Evolutionary conservation across 225 moss, liverwort and hornwort species (phyloP), one percentile per base, ranked within the genome.

Genomic region (Anthoceros angustus): DNA sequence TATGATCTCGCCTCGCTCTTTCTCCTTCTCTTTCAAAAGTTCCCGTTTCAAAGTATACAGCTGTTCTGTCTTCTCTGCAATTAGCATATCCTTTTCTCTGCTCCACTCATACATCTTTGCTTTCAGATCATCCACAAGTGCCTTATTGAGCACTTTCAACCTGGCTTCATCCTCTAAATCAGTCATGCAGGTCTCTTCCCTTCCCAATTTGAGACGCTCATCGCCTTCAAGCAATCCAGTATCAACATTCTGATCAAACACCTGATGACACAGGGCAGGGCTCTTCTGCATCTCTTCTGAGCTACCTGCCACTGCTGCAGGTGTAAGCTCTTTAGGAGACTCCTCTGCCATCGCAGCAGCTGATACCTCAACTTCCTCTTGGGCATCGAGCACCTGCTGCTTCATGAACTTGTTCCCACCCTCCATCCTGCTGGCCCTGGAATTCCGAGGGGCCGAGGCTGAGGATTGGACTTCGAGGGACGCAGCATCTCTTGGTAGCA

Each of bases 31-130:
- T 18, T 55, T 55, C 55, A 55, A 55, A 20, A 55, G 55, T 55
- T 55, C 7, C 55, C 55, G 18, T 55, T 55, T 55, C 18, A 55
- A 23, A 18, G 55, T 23, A 55, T 55, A 55, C n/a, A 55, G 55
- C 55, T 55, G 55, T 23, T 55, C 55, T 55, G 55, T 55, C 14
- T 55, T 55, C n/a, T 55, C 55, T 18, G 55, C 55, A 15, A 55
- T 55, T 3, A 55, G n/a, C 55, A 20, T 55, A 23, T 55, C 55
- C 23, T 55, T 55, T 12, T 55, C 55, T 23, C 55, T 55, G 14
- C 55, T 55, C 55, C 55, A 55, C 23, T 18, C 55, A 55, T 55
- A 55, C 55, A 55, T 55, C 4, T 55, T 55, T 18, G 55, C 55
- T 20, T 55, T 55, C 6, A 55, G 12, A 23, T 55, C 18, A 55